Evolutionary conservation across 768 basidiomycete species (phyloP).

Genomic region (Kwoniella newhampshirensis): DNA sequence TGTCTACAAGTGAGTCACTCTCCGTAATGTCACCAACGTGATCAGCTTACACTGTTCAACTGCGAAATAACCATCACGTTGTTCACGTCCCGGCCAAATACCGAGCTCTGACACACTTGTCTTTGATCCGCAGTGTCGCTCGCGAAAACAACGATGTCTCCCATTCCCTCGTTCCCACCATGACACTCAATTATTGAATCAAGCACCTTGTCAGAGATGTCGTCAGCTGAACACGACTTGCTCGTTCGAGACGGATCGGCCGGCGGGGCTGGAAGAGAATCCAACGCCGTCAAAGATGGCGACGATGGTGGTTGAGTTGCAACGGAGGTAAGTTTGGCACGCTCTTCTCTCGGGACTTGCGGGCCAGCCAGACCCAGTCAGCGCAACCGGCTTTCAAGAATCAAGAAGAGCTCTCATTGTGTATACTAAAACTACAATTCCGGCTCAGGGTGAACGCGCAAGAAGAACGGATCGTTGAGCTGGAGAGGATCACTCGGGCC

Average conservation of each 20-base stretch:
- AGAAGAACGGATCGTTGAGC: neutral
- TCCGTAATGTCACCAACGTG: too few species aligned
- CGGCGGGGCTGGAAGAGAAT: neutral
- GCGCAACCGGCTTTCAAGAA: neutral
- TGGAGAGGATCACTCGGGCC: neutral
- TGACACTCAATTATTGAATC: neutral
- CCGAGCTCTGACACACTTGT: too few species aligned
- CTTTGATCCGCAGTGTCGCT: neutral
- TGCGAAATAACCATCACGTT: too few species aligned
- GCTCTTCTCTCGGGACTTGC: too few species aligned
- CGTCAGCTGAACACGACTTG: conserved; percentile 2
- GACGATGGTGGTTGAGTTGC: conserved; percentile 2
- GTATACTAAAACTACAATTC: too few species aligned
- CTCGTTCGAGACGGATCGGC: conserved; percentile 7
- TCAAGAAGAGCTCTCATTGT: neutral
- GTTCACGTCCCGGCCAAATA: too few species aligned
- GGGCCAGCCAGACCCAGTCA: neutral
- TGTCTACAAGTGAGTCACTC: too few species aligned
- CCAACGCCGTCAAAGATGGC: conserved; percentile 2
- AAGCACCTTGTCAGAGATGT: conserved; percentile 4
- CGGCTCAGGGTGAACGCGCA: neutral
- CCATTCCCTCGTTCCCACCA: neutral
- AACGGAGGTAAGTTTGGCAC: conserved; percentile 4
- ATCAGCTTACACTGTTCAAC: too few species aligned
- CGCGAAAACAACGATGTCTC: conserved; percentile 7